Percentiles rank a stretch among this genome's conserved stretches.
phyloP scores from a whole-genome alignment of 768 basidiomycete genomes.

The Pleurotus ostreatus region DNA sequence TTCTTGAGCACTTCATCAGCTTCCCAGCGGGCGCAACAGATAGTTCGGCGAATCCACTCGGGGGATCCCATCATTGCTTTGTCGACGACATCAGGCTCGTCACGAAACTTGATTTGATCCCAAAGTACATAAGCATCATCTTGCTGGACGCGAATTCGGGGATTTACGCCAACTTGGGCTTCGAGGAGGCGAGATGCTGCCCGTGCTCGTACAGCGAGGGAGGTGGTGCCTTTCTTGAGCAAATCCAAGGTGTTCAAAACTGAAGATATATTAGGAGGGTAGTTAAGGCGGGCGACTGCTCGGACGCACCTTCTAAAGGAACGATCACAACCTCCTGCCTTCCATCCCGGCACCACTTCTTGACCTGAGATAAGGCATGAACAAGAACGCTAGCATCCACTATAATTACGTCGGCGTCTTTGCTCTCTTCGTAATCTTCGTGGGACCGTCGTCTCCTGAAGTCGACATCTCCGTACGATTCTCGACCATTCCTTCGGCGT shows the following conservation, averaged over 20 bases:
- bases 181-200: constrained; percentile 87
- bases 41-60: constrained; percentile 82
- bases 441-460: constrained; percentile 21
- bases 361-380: constrained; percentile 72
- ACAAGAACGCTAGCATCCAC: constrained; percentile 82
- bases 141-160: constrained; percentile 75
- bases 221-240: constrained; percentile 84
- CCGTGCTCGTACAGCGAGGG: constrained; percentile 78
- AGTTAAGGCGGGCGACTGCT: background rate
- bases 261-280: constrained; percentile 22
- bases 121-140: constrained; percentile 82
- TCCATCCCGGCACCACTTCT: constrained; percentile 77
- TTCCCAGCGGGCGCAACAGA: constrained; percentile 82
- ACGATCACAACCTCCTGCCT: constrained; percentile 76
- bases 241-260: constrained; percentile 89
- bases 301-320: constrained; percentile 77
- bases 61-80: constrained; percentile 40
- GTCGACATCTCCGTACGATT: constrained; percentile 14
- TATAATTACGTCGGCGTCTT: constrained; percentile 73
- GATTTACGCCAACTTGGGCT: constrained; percentile 78
- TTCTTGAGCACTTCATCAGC: constrained; percentile 29
- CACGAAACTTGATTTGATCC: constrained; percentile 63
- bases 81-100: constrained; percentile 21
- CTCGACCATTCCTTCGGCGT: constrained; percentile 2
- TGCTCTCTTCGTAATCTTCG: constrained; percentile 28